phyloP scores from a whole-genome alignment of 148 eudicot genomes.

The Chenopodium quinoa region DNA sequence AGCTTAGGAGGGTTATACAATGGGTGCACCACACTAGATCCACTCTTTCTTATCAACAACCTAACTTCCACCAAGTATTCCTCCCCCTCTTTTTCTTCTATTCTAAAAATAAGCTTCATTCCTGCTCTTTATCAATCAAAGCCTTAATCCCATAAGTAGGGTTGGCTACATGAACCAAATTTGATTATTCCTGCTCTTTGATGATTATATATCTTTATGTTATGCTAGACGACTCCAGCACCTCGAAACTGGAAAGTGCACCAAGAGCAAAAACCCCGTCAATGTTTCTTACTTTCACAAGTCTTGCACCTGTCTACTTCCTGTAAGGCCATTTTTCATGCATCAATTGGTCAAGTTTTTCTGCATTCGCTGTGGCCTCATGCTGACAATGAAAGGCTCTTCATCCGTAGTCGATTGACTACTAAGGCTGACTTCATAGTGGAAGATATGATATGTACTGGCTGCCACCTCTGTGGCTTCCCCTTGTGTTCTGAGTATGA shows the following conservation, averaged over 20 bases:
- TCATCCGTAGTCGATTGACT: slow-evolving; percentile 50
- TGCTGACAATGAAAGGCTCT: slow-evolving; percentile 58
- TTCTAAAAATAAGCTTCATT: no score
- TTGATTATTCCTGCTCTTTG: background rate
- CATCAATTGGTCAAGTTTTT: slow-evolving; percentile 72
- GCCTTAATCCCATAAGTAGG: no score
- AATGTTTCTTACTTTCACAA: slow-evolving; percentile 53
- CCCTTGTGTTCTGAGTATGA: slow-evolving; percentile 43
- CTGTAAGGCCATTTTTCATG: slow-evolving; percentile 52
- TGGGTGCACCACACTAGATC: slow-evolving; percentile 58
- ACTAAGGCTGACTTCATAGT: slow-evolving; percentile 35
- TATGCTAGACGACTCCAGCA: slow-evolving; percentile 31
- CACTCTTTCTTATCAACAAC: slow-evolving; percentile 36
- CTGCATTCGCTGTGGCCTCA: slow-evolving; percentile 47
- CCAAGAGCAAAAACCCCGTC: slow-evolving; percentile 39
- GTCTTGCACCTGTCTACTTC: slow-evolving; percentile 37
- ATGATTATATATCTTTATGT: slow-evolving; percentile 1
- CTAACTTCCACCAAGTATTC: slow-evolving; percentile 9
- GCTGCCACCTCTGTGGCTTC: slow-evolving; percentile 69
- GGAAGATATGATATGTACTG: slow-evolving; percentile 71
- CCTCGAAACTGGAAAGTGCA: slow-evolving; percentile 66
- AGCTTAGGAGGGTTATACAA: slow-evolving; percentile 61
- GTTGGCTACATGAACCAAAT: no score
- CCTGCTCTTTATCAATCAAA: no score
- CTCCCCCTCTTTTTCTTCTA: background rate